A percentile compares a stretch with the other conserved stretches of the same genome.
Evolutionary conservation across 139 green algal genomes (phyloP).

Genomic region (Coccomyxa sp.): DNA sequence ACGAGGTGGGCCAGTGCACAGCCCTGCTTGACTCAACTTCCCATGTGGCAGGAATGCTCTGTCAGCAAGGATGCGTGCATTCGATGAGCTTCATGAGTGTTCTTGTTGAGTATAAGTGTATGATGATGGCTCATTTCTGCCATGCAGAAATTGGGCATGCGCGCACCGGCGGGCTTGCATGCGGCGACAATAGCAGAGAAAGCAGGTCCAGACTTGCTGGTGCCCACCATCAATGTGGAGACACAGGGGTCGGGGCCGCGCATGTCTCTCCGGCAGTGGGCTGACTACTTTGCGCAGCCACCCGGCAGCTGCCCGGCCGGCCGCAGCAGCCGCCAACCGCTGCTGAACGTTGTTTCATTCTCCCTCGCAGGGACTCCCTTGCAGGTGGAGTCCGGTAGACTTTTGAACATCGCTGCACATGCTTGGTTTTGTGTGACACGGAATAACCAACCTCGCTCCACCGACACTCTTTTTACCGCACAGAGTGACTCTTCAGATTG

Average conservation of each 20-base stretch:
- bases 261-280: slow-evolving; percentile 31
- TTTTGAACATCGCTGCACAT: no score
- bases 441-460: background rate
- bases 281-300: slow-evolving; percentile 22
- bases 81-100: background rate
- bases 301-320: background rate
- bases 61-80: background rate
- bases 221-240: slow-evolving; percentile 42
- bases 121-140: background rate
- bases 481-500: background rate
- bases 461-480: background rate
- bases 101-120: background rate
- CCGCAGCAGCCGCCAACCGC: background rate
- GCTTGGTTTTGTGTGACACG: no score
- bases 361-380: slow-evolving; percentile 31
- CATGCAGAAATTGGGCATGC: slow-evolving; percentile 23
- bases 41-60: background rate
- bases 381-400: slow-evolving; percentile 4
- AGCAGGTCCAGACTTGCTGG: slow-evolving; percentile 4
- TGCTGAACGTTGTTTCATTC: slow-evolving; percentile 55
- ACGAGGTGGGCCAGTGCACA: background rate
- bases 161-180: slow-evolving; percentile 16
- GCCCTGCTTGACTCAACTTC: background rate
- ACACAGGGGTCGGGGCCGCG: slow-evolving; percentile 35
- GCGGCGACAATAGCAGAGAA: background rate